Base-by-base conservation (phyloP, 257 asterid genomes). In the Solanum habrochaites region DNA sequence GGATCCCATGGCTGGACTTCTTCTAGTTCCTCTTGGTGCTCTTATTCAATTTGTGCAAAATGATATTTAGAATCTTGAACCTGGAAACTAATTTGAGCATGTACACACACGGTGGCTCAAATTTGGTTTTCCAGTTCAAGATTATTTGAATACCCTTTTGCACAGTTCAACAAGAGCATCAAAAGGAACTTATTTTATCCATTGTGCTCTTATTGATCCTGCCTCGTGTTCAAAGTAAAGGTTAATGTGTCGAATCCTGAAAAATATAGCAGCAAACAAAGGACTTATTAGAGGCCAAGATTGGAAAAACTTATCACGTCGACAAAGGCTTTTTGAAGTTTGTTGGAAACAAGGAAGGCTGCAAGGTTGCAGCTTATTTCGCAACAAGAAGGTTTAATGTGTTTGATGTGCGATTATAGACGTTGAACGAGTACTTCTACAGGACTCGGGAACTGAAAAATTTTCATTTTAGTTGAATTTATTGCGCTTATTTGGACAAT, bases 101-200 rank as follows among this genome's bases (percentile, higher is more conserved):
- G 98, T 95, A 74, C 90, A 95, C 90, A 67, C 87, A 66, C 70
- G n/a, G 12, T 29, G 12, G 85, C 85, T 90, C 92, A 91, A 80
- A 88, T 96, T 96, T 89, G 98, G n/a, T n/a, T 98, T 90, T 96
- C 98, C 72, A 95, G 89, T 88, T 95, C 99, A 85, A 95, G 47
- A 89, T 93, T n/a, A n/a, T 93, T 81, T 95, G 98, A 92, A 95
- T 93, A 89, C 98, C 99, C 90, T 96, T 96, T 88, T 96, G 98
- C 86, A 96, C 91, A 93, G 93, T 39, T 93, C 95, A 70, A 95
- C 92, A 69, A 96, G 98, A 86, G 98, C 98, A 85, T 96, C 98
- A 3, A 98, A 98, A 21, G 98, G 99, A 89, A 95, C 99, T 89
- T 93, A n/a, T 95, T 21, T 92, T 96, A 89, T 96, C 97, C 31